Percentiles rank a stretch among this genome's conserved stretches.
Conservation (phyloP, 2,329 filamentous ascomycete genomes). For the Monilinia polystroma region DNA sequence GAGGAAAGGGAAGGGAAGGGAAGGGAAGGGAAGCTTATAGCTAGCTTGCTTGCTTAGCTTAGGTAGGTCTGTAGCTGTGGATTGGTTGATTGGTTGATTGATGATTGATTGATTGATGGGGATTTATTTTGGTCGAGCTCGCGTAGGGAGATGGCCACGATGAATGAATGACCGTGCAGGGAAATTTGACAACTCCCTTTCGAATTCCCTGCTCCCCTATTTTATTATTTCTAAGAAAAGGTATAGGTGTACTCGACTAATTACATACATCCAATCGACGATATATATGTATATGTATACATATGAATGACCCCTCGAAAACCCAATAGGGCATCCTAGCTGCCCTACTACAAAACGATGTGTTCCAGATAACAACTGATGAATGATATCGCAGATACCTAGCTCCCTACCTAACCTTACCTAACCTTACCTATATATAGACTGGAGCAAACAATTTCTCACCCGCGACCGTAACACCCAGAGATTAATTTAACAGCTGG, state of each 20-base stretch:
- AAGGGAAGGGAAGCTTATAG: slow-evolving; percentile 1
- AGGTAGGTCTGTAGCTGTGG: background rate
- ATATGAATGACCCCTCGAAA: too few relatives aligned
- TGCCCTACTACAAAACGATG: too few relatives aligned
- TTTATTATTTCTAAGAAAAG: background rate
- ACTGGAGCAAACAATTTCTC: too few relatives aligned
- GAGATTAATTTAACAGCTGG: too few relatives aligned
- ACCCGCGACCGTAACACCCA: too few relatives aligned
- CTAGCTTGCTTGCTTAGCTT: background rate
- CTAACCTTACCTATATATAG: too few relatives aligned
- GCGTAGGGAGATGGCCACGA: background rate
- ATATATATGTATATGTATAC: too few relatives aligned
- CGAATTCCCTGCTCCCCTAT: background rate
- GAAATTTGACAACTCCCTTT: background rate
- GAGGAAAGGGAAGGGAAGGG: background rate
- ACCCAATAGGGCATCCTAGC: too few relatives aligned
- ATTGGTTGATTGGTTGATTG: background rate
- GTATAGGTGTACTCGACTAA: background rate
- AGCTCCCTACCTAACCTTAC: too few relatives aligned
- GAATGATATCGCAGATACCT: too few relatives aligned
- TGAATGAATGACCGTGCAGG: background rate
- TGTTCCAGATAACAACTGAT: too few relatives aligned
- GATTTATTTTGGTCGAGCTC: background rate
- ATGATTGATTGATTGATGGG: background rate
- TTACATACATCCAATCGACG: too few relatives aligned